Evolutionary conservation across 2,329 filamentous ascomycete genomes (phyloP).

Genomic region (Teratosphaeria viscida): DNA sequence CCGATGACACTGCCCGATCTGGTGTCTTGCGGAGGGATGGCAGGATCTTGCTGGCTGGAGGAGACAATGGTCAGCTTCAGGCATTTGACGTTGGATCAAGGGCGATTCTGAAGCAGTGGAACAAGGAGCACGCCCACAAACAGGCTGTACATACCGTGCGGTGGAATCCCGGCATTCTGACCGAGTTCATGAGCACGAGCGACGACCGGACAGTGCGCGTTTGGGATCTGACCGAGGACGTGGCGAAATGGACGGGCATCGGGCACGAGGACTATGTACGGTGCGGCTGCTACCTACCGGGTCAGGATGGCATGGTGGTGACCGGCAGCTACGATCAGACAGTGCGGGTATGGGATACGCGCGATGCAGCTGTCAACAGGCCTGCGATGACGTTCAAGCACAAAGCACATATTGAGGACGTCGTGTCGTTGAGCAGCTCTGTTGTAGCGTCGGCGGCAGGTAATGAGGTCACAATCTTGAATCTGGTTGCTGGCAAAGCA

Average conservation of each 20-base stretch:
- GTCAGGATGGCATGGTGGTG: constrained; percentile 61
- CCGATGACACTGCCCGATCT: constrained; percentile 75
- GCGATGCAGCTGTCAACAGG: constrained; percentile 47
- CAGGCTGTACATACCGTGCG: constrained; percentile 87
- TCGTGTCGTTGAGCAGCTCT: constrained; percentile 80
- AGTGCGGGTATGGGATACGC: constrained; percentile 85
- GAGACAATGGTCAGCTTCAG: constrained; percentile 85
- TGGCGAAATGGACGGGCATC: constrained; percentile 64
- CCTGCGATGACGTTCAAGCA: constrained; percentile 80
- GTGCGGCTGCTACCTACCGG: constrained; percentile 73
- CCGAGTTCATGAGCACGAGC: constrained; percentile 75
- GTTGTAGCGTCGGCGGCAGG: constrained; percentile 76
- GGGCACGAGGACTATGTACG: constrained; percentile 92
- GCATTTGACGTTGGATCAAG: constrained; percentile 87
- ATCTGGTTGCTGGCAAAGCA: constrained; percentile 82
- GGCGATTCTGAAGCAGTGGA: constrained; percentile 91
- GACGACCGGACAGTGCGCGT: constrained; percentile 88
- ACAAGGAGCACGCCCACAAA: constrained; percentile 50
- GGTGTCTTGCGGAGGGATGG: constrained; percentile 85
- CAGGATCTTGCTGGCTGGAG: constrained; percentile 78
- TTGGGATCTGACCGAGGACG: constrained; percentile 82
- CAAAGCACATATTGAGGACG: constrained; percentile 73
- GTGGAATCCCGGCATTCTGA: constrained; percentile 77
- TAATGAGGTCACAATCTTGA: constrained; percentile 80
- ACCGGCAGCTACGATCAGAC: constrained; percentile 93